Conservation (phyloP, 2,329 filamentous ascomycete genomes). For the Hyphodiscus sp. region DNA sequence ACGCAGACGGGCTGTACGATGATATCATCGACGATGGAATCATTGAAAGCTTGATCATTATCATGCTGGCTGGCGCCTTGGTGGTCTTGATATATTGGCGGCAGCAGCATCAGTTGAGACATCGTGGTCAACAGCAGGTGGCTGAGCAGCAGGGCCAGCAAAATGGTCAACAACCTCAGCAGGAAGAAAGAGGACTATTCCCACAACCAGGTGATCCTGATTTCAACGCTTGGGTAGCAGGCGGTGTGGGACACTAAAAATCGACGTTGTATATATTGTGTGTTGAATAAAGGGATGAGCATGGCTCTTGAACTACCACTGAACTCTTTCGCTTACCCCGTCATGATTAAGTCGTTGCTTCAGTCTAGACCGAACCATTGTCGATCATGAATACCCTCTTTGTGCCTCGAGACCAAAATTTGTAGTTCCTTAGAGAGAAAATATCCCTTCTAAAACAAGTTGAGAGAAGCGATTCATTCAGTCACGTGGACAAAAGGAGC, state of each 20-base stretch:
- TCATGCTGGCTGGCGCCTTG: slow-evolving; percentile 68
- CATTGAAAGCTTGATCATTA: slow-evolving; percentile 77
- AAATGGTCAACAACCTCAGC: slow-evolving; percentile 23
- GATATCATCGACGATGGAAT: slow-evolving; percentile 70
- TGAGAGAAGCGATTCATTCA: background rate
- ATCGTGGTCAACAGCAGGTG: slow-evolving; percentile 38
- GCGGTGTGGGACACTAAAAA: slow-evolving; percentile 55
- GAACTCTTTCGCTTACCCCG: background rate
- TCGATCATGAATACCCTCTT: no score
- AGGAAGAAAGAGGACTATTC: slow-evolving; percentile 49
- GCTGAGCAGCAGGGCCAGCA: slow-evolving; percentile 29
- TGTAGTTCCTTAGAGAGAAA: no score
- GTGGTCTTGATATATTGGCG: slow-evolving; percentile 77
- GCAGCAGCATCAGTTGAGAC: slow-evolving; percentile 59
- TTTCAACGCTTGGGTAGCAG: slow-evolving; percentile 56
- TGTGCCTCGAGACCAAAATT: no score
- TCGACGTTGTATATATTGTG: background rate
- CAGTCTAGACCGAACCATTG: no score
- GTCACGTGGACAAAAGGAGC: background rate
- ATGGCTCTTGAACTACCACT: background rate
- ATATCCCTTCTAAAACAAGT: no score
- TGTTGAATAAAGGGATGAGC: background rate
- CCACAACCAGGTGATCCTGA: slow-evolving; percentile 61
- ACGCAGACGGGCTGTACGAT: slow-evolving; percentile 49
- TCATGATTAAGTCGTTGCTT: background rate